Conservation (phyloP, 2,329 filamentous ascomycete genomes). For the Exophiala alcalophila region DNA sequence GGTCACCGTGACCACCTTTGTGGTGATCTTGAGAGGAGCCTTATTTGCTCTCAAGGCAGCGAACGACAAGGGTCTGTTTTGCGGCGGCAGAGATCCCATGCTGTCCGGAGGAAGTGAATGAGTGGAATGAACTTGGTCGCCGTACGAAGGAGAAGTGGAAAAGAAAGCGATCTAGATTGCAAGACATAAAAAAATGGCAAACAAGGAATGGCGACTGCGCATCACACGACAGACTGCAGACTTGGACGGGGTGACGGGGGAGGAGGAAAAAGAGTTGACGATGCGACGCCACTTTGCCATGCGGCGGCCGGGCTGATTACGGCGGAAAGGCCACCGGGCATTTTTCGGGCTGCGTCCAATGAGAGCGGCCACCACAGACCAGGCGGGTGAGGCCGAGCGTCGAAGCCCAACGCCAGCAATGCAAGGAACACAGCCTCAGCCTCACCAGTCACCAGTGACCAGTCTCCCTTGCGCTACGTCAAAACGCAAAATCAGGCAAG, state of each 20-base stretch:
- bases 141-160: not conserved
- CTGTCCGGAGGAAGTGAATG: not conserved
- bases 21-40: constrained; percentile 24
- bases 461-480: no score
- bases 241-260: constrained; percentile 6
- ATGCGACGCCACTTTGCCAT: no score
- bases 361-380: no score
- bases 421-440: no score
- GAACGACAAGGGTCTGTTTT: constrained; percentile 24
- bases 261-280: constrained; percentile 2
- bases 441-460: no score
- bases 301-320: no score
- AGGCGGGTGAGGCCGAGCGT: no score
- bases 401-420: no score
- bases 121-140: constrained; percentile 2
- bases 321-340: not conserved
- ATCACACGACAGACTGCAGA: not conserved
- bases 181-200: constrained; percentile 3
- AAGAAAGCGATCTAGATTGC: constrained; percentile 7
- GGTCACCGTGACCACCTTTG: constrained; percentile 20
- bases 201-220: not conserved
- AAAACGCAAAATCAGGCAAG: no score
- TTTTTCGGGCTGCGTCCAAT: no score
- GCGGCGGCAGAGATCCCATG: constrained; percentile 20
- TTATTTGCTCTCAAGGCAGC: constrained; percentile 25